A percentile compares a stretch with the other conserved stretches of the same genome.
Evolutionary conservation across 2,329 filamentous ascomycete species (phyloP).

Genomic region (Diaporthe australafricana): DNA sequence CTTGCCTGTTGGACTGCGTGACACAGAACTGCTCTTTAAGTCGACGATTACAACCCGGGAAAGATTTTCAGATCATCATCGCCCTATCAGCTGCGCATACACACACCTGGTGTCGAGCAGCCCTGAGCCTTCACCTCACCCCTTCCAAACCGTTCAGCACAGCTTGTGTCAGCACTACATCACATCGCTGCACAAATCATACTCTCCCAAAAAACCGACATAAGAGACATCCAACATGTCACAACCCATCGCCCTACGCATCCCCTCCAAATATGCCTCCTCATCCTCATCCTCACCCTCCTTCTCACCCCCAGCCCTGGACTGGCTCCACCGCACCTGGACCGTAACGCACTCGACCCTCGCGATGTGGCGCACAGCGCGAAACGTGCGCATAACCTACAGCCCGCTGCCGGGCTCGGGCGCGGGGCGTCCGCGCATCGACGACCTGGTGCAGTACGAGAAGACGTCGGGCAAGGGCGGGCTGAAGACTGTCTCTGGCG

Average conservation of each 20-base stretch:
- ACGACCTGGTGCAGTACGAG: constrained; percentile 81
- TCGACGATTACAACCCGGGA: too few relatives aligned
- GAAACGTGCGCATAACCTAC: constrained; percentile 86
- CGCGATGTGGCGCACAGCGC: constrained; percentile 82
- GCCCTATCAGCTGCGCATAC: too few relatives aligned
- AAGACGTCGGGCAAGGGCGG: constrained; percentile 56
- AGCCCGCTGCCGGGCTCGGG: constrained; percentile 56
- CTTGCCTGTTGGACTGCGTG: too few relatives aligned
- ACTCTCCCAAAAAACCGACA: too few relatives aligned
- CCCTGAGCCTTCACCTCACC: too few relatives aligned
- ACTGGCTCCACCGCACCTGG: constrained; percentile 77
- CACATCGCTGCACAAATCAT: not conserved
- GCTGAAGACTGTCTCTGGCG: constrained; percentile 72
- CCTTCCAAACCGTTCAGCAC: not conserved
- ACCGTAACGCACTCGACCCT: constrained; percentile 81
- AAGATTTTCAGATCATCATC: not conserved
- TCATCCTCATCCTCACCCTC: constrained; percentile 41
- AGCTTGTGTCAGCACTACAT: not conserved
- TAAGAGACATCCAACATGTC: constrained; percentile 12
- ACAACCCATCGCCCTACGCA: constrained; percentile 50
- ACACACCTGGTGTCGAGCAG: not conserved
- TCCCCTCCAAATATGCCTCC: constrained; percentile 62
- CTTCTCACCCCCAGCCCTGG: constrained; percentile 60
- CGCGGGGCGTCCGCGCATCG: constrained; percentile 58
- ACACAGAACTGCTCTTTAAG: not conserved